phyloP scores from a whole-genome alignment of 2,329 filamentous ascomycete genomes.

The Knoxdaviesia proteae region DNA sequence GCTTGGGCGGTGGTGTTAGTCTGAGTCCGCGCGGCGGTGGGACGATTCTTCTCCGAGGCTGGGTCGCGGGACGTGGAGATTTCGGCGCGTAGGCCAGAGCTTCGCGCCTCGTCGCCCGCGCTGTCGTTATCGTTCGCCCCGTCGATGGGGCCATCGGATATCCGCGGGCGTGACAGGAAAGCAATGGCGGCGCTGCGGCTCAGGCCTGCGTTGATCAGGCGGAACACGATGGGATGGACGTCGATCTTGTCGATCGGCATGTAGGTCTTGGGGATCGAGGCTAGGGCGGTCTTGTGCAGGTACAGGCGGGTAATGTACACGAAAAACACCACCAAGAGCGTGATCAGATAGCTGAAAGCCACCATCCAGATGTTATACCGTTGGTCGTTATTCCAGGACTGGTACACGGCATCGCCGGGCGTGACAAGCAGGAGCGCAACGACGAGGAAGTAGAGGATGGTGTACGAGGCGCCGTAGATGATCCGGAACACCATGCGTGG shows the following conservation, averaged over 20 bases:
- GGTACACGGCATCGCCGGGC: conserved; percentile 61
- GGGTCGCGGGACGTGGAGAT: no score
- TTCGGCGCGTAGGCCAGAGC: no score
- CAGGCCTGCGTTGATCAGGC: conserved; percentile 53
- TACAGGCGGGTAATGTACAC: conserved; percentile 74
- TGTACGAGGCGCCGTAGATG: conserved; percentile 63
- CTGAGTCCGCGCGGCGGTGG: background rate
- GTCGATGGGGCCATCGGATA: background rate
- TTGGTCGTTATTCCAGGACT: conserved; percentile 45
- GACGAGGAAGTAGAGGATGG: conserved; percentile 53
- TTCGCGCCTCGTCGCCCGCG: no score
- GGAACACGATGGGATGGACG: conserved; percentile 51
- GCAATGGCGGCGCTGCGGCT: conserved; percentile 62
- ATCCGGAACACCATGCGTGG: conserved; percentile 47
- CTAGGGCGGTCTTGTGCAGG: conserved; percentile 59
- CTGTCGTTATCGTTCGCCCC: no score
- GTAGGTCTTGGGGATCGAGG: conserved; percentile 69
- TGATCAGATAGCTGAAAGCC: conserved; percentile 52
- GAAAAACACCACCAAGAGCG: conserved; percentile 46
- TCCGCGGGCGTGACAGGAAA: conserved; percentile 53
- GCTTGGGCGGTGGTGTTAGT: background rate
- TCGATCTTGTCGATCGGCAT: conserved; percentile 74
- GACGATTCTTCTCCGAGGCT: background rate
- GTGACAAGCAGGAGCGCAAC: conserved; percentile 57
- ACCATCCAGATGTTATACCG: conserved; percentile 71